Percentiles rank a stretch among this genome's conserved stretches.
Conservation (phyloP, 2,329 filamentous ascomycete species). For the Stemphylium vesicarium region DNA sequence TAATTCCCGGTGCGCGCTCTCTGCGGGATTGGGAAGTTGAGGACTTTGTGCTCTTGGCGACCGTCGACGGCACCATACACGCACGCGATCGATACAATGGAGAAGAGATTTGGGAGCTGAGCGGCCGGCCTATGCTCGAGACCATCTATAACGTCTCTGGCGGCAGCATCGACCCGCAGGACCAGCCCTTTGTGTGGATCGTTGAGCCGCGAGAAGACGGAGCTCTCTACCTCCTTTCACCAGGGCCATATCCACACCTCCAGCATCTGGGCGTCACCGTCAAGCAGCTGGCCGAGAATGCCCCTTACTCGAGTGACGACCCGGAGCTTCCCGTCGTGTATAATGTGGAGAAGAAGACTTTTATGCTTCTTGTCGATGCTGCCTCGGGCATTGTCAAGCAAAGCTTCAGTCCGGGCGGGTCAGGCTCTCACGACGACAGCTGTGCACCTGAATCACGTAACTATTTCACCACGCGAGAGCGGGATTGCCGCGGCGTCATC, state of each 20-base stretch:
- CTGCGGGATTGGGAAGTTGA: constrained; percentile 99
- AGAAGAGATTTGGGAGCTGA: constrained; percentile 81
- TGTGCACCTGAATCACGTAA: constrained; percentile 69
- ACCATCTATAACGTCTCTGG: constrained; percentile 73
- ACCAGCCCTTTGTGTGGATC: constrained; percentile 92
- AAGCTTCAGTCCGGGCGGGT: constrained; percentile 78
- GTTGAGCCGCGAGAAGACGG: constrained; percentile 91
- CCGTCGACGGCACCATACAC: constrained; percentile 96
- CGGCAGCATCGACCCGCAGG: constrained; percentile 48
- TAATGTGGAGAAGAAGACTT: constrained; percentile 88
- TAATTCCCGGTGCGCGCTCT: constrained; percentile 82
- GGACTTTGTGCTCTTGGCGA: constrained; percentile 99
- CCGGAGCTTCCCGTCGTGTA: constrained; percentile 75
- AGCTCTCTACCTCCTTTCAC: constrained; percentile 83
- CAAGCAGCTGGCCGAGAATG: constrained; percentile 84
- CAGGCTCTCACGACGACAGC: constrained; percentile 73
- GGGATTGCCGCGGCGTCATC: constrained; percentile 78
- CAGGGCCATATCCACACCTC: constrained; percentile 66
- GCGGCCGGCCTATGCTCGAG: constrained; percentile 88
- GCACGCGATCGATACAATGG: constrained; percentile 89
- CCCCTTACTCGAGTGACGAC: constrained; percentile 76
- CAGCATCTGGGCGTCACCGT: constrained; percentile 74
- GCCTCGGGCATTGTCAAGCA: constrained; percentile 81
- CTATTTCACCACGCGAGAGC: constrained; percentile 57
- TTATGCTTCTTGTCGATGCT: constrained; percentile 87